Conservation (phyloP, 495 filamentous ascomycete genomes). For the Talaromyces liani region DNA sequence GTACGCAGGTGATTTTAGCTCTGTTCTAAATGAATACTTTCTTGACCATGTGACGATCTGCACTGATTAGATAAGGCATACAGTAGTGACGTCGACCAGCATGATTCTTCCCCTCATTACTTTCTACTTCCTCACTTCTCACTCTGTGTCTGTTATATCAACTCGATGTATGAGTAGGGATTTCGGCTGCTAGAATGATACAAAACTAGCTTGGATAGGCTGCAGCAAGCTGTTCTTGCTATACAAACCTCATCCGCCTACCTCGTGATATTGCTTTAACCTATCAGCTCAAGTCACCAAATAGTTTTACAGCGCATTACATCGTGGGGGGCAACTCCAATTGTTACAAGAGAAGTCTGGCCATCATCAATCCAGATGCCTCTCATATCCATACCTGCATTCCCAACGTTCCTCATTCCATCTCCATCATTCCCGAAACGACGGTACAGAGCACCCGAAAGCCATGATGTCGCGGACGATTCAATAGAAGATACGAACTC, state of each 20-base stretch:
- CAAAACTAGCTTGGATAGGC: not conserved
- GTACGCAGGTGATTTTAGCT: not conserved
- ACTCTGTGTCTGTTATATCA: not conserved
- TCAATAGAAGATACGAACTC: constrained; percentile 11
- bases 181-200: not conserved
- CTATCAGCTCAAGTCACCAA: not conserved
- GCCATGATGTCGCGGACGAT: not conserved
- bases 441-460: constrained; percentile 13
- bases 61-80: not conserved
- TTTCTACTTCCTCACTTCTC: not conserved
- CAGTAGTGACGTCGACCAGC: not conserved
- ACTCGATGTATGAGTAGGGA: not conserved
- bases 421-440: constrained; percentile 41
- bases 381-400: constrained; percentile 11
- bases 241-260: not conserved
- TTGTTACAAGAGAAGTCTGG: not conserved
- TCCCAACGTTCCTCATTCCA: constrained; percentile 48
- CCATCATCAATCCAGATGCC: not conserved
- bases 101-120: not conserved
- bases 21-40: not conserved
- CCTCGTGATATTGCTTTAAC: not conserved
- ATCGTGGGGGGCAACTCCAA: not conserved
- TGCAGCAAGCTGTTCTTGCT: not conserved
- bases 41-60: not conserved
- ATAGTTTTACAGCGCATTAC: not conserved